Evolutionary conservation across 202 grass and related monocot species (phyloP).

Genomic region (Schoenoplectus tabernaemontani): DNA sequence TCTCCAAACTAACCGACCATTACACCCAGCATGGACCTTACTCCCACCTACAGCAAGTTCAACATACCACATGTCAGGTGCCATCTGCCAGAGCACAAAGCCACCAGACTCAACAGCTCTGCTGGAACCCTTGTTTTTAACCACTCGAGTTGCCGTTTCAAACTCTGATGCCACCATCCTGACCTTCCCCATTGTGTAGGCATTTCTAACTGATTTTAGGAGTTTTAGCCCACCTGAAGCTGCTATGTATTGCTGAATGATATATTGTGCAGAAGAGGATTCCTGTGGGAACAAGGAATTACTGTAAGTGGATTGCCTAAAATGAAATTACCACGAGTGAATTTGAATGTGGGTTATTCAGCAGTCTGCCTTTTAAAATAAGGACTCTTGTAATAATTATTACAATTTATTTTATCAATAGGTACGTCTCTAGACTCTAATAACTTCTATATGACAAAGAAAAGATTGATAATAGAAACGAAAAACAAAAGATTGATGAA

Average conservation of each 20-base stretch:
- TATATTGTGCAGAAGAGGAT: conserved; percentile 94
- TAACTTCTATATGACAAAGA: conserved; percentile 20
- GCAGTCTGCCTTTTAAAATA: background rate
- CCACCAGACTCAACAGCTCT: conserved; percentile 70
- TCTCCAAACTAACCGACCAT: conserved; percentile 92
- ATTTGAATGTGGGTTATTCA: background rate
- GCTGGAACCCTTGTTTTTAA: conserved; percentile 74
- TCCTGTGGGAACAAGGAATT: conserved; percentile 34
- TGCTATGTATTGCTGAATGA: conserved; percentile 94
- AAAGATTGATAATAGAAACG: background rate
- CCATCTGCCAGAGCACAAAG: conserved; percentile 98
- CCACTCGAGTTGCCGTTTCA: conserved; percentile 79
- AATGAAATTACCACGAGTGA: background rate
- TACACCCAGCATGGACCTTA: conserved; percentile 91
- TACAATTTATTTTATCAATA: background rate
- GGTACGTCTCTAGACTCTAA: conserved; percentile 3
- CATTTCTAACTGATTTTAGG: conserved; percentile 64
- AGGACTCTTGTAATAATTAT: background rate
- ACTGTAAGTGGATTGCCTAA: background rate
- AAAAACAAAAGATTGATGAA: background rate
- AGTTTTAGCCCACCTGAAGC: conserved; percentile 70
- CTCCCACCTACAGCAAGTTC: conserved; percentile 93
- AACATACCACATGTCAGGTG: conserved; percentile 97
- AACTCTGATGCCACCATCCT: conserved; percentile 95
- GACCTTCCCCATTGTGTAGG: conserved; percentile 97